phyloP scores from a whole-genome alignment of 768 basidiomycete species.

The Trametes coccinea region DNA sequence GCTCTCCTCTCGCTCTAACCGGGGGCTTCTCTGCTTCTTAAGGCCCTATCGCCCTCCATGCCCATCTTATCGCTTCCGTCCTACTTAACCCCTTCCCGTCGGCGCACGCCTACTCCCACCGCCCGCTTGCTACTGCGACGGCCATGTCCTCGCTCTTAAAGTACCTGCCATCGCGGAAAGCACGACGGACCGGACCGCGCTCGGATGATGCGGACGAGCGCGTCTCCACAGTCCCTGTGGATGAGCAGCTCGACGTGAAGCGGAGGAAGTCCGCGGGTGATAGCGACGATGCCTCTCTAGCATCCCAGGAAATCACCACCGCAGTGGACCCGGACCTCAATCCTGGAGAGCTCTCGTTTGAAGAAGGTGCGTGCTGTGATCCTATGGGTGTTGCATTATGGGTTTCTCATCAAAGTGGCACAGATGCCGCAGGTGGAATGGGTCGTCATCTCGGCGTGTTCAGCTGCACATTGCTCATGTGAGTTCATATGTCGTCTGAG shows the following conservation, averaged over 20 bases:
- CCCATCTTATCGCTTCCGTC: slow-evolving; percentile 3
- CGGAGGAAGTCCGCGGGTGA: slow-evolving; percentile 1
- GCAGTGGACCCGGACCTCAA: slow-evolving; percentile 30
- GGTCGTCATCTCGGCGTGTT: slow-evolving; percentile 58
- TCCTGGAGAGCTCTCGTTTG: slow-evolving; percentile 48
- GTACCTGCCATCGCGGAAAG: neutral
- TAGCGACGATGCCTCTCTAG: slow-evolving; percentile 11
- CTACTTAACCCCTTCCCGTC: neutral
- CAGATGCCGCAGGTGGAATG: slow-evolving; percentile 56
- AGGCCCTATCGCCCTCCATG: slow-evolving; percentile 8
- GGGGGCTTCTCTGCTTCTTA: slow-evolving; percentile 7
- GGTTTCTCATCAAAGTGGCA: neutral
- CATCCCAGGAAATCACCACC: slow-evolving; percentile 12
- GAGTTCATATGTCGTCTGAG: slow-evolving; percentile 13
- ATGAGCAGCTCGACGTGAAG: slow-evolving; percentile 16
- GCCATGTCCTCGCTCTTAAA: slow-evolving; percentile 9
- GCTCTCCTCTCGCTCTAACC: neutral
- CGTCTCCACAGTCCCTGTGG: neutral
- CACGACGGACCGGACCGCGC: neutral
- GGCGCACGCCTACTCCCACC: neutral
- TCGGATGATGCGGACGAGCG: neutral
- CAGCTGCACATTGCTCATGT: slow-evolving; percentile 58
- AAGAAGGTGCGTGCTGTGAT: slow-evolving; percentile 36
- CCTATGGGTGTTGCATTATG: neutral
- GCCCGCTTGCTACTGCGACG: neutral